Evolutionary conservation across 108 stramenopile genomes (phyloP), one percentile per base, ranked within the genome.

Genomic region (Poteriospumella lacustris): DNA sequence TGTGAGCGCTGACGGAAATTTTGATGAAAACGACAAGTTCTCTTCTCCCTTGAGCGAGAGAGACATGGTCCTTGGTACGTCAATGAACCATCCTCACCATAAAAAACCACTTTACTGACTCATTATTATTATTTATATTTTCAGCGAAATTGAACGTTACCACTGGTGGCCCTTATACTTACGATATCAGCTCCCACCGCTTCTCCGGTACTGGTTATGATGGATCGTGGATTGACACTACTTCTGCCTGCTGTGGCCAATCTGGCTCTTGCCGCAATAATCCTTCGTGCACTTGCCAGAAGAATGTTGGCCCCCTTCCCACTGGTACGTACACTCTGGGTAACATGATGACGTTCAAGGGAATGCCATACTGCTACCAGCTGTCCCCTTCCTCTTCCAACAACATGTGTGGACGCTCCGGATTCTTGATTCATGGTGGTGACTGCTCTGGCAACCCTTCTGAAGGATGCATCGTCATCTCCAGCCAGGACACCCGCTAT

Each of bases 371-470:
- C 31, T 64, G 60, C 60, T 64, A 64, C 36, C 33, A 64, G 9
- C 60, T 64, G 28, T 64, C 28, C 60, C 60, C 60, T 31, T 64
- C 60, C 9, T 64, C 60, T 5, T 64, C 60, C 15, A 64, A 64
- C 31, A 64, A 64, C 36, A 64, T 64, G 60, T 64, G 60, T 64
- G 60, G 60, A 12, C 60, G 60, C 31, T 64, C 60, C 36, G 60
- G 60, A 9, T 64, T 64, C 31, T 24, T 64, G 31, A 64, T 64
- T 34, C 60, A 64, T 64, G 60, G 60, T 34, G 60, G 60, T 24
- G 3, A 5, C 31, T 64, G 60, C 60, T 64, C 60, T 64, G 60
- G 12, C 15, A 64, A 64, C 31, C 60, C 60, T 34, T 31, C 29
- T 64, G 60, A 64, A 64, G 60, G 60, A 31, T 64, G 60, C 31